These are phyloP conservation scores for Turnera subulata DNA, from an alignment of 345 rosid genomes.

Conservation along the genomic window DNA sequence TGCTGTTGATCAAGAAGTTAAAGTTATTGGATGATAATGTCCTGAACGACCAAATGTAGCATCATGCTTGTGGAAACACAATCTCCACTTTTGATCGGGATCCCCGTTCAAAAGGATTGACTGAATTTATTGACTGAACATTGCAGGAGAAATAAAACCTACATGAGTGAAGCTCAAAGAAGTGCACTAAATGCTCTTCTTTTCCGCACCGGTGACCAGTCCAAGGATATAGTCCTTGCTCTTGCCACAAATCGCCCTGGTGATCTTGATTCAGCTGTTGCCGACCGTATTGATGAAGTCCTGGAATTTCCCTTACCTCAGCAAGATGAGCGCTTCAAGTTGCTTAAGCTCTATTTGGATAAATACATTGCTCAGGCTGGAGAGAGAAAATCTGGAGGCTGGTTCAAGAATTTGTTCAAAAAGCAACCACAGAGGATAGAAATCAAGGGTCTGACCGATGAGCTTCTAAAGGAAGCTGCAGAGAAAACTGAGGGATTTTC, in stretches of 20 bases:
- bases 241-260: conserved; percentile 98
- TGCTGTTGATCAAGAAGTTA: too few relatives aligned
- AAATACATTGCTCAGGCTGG: conserved; percentile 80
- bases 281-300: conserved; percentile 88
- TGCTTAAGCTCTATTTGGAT: conserved; percentile 78
- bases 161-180: conserved; percentile 98
- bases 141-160: conserved; percentile 84
- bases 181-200: conserved; percentile 96
- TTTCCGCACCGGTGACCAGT: conserved; percentile 90
- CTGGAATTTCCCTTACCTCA: conserved; percentile 89
- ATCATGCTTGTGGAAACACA: too few relatives aligned
- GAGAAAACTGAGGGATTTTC: conserved; percentile 83
- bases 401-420: conserved; percentile 49
- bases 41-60: too few relatives aligned
- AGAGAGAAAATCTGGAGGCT: conserved; percentile 43
- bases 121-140: conserved; percentile 6
- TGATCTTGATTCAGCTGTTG: conserved; percentile 92
- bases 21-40: too few relatives aligned
- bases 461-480: conserved; percentile 75
- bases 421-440: conserved; percentile 64
- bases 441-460: conserved; percentile 70
- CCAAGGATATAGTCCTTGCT: conserved; percentile 89
- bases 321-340: conserved; percentile 78
- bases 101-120: neutral
- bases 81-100: conserved; percentile 2